Conservation (phyloP, 2,329 filamentous ascomycete species). For the Coniochaeta sp. region DNA sequence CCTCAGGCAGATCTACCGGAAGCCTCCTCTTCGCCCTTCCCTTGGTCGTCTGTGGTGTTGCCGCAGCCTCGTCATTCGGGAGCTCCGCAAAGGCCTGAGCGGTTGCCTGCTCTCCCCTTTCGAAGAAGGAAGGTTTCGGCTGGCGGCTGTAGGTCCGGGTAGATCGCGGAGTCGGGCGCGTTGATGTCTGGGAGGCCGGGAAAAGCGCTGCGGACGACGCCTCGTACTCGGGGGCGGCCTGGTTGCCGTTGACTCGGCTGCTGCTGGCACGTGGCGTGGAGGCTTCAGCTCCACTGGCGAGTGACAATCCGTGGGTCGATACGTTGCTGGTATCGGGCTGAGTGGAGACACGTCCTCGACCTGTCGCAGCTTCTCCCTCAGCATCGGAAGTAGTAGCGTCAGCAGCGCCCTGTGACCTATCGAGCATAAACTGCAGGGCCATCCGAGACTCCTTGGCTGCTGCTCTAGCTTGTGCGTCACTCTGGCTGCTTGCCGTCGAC, state of each 20-base stretch:
- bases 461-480: not conserved
- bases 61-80: slow-evolving; percentile 5
- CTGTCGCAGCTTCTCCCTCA: not conserved
- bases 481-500: not conserved
- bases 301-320: not conserved
- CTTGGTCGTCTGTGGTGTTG: not conserved
- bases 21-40: not conserved
- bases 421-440: not conserved
- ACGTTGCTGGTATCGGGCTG: not conserved
- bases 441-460: not conserved
- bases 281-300: not conserved
- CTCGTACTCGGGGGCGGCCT: not conserved
- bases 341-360: not conserved
- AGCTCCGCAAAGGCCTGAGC: slow-evolving; percentile 7
- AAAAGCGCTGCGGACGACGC: not conserved
- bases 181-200: not conserved
- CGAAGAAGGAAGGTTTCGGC: slow-evolving; percentile 8
- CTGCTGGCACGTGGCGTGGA: not conserved
- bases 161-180: not conserved
- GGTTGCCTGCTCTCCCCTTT: slow-evolving; percentile 7
- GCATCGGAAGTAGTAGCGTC: not conserved
- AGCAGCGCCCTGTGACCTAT: not conserved
- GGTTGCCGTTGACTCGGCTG: not conserved
- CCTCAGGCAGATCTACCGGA: not conserved
- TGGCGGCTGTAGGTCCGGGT: slow-evolving; percentile 6